Evolutionary conservation across 2,329 filamentous ascomycete species (phyloP).

Genomic region (Domatiomyces catenatus): DNA sequence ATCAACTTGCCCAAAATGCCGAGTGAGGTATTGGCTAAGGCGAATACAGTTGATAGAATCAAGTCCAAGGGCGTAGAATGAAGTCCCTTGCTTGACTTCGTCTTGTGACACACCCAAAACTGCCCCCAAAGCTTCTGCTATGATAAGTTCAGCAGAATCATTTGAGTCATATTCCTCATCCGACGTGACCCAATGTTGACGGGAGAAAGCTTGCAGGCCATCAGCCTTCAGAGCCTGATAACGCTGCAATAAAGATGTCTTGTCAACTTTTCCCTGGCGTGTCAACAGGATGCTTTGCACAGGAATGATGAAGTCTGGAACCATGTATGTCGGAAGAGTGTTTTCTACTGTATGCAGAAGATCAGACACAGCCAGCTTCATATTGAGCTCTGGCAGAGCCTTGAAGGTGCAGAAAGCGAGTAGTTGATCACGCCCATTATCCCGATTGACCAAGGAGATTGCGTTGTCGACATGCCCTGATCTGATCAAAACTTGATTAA

Average conservation of each 20-base stretch:
- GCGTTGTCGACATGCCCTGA: conserved; percentile 43
- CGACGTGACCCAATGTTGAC: conserved; percentile 13
- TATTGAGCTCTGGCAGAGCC: not conserved
- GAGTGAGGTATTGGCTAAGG: conserved; percentile 44
- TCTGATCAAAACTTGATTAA: conserved; percentile 47
- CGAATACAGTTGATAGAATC: conserved; percentile 72
- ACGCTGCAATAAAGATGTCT: conserved; percentile 33
- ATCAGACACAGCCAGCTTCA: conserved; percentile 20
- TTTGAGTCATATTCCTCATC: conserved; percentile 22
- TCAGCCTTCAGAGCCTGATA: conserved; percentile 34
- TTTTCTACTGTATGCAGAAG: conserved; percentile 42
- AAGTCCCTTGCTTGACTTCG: conserved; percentile 47
- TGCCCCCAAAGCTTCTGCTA: conserved; percentile 42
- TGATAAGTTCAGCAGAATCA: conserved; percentile 33
- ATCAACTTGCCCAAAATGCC: conserved; percentile 36
- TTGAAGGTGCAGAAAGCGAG: conserved; percentile 50
- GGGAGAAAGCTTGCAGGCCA: conserved; percentile 26
- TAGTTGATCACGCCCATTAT: conserved; percentile 35
- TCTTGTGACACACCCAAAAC: conserved; percentile 32
- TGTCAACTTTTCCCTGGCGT: conserved; percentile 59
- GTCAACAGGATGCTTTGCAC: conserved; percentile 56
- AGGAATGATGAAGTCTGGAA: conserved; percentile 59
- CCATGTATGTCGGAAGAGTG: conserved; percentile 58
- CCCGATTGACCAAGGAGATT: conserved; percentile 40
- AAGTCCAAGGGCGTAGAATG: conserved; percentile 62